phyloP scores from a whole-genome alignment of 2,329 filamentous ascomycete species.

The Ceratocystis cacaofunesta region DNA sequence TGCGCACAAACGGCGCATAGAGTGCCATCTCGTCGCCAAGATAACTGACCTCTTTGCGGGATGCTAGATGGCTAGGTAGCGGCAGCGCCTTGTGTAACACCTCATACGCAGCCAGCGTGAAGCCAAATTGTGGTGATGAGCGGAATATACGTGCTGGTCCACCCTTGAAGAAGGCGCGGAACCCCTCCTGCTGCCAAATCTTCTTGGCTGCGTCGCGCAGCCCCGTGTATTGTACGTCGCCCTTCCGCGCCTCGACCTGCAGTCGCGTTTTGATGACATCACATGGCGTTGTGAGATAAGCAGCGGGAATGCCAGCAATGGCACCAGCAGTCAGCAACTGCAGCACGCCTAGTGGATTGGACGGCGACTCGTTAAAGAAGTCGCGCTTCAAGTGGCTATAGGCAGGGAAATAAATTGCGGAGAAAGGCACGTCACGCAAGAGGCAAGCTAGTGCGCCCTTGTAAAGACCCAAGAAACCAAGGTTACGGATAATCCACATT shows the following conservation, averaged over 20 bases:
- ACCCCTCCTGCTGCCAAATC: slow-evolving; percentile 80
- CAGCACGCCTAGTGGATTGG: slow-evolving; percentile 75
- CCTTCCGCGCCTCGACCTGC: slow-evolving; percentile 94
- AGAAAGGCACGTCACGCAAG: slow-evolving; percentile 92
- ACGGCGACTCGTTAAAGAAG: slow-evolving; percentile 75
- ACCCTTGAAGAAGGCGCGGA: slow-evolving; percentile 96
- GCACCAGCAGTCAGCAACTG: slow-evolving; percentile 90
- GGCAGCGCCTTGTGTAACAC: slow-evolving; percentile 58
- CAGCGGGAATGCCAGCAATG: slow-evolving; percentile 81
- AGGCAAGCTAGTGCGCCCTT: slow-evolving; percentile 92
- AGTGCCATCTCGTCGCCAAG: slow-evolving; percentile 42
- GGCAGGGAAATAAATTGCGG: slow-evolving; percentile 94
- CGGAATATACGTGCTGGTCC: slow-evolving; percentile 88
- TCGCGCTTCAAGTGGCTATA: slow-evolving; percentile 92
- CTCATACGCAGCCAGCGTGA: slow-evolving; percentile 92
- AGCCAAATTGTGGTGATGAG: slow-evolving; percentile 93
- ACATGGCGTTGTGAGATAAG: slow-evolving; percentile 91
- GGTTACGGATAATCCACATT: slow-evolving; percentile 93
- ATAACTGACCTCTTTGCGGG: slow-evolving; percentile 36
- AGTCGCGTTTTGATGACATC: slow-evolving; percentile 98
- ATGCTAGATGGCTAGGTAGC: slow-evolving; percentile 41
- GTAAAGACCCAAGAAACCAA: slow-evolving; percentile 88
- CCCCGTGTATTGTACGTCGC: slow-evolving; percentile 74
- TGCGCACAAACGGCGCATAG: slow-evolving; percentile 44
- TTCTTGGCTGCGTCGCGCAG: slow-evolving; percentile 73